phyloP scores from a whole-genome alignment of 1,139 yeast species.

The Candida labiduridarum region DNA sequence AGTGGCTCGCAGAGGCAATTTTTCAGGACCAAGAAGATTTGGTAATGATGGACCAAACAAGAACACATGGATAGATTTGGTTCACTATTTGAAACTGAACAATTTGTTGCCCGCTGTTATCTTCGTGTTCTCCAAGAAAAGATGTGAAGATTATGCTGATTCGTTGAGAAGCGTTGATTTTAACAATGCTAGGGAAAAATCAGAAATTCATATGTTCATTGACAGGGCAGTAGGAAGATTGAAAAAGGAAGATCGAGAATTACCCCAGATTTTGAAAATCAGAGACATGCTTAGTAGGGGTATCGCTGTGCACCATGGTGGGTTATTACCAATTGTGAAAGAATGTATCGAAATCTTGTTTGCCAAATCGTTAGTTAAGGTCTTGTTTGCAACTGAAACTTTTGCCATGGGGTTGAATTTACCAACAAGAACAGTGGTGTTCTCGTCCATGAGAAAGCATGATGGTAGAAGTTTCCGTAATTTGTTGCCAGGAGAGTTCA shows the following conservation, averaged over 20 bases:
- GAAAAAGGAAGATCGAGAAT: conserved; percentile 86
- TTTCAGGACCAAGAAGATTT: conserved; percentile 34
- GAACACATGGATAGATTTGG: conserved; percentile 75
- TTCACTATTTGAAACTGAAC: conserved; percentile 68
- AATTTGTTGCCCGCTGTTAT: conserved; percentile 85
- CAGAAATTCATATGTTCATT: conserved; percentile 90
- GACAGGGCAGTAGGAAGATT: conserved; percentile 86
- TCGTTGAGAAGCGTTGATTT: conserved; percentile 75
- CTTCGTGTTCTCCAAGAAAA: conserved; percentile 90
- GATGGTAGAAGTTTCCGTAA: conserved; percentile 85
- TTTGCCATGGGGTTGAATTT: conserved; percentile 97
- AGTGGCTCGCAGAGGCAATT: conserved; percentile 27
- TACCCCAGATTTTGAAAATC: conserved; percentile 85
- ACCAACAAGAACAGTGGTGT: conserved; percentile 96
- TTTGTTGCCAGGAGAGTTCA: conserved; percentile 91
- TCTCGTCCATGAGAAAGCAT: conserved; percentile 81
- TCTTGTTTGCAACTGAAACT: conserved; percentile 95
- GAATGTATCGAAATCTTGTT: conserved; percentile 93
- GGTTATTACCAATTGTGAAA: conserved; percentile 90
- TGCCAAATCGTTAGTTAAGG: conserved; percentile 83
- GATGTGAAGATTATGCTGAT: conserved; percentile 91
- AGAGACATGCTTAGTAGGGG: conserved; percentile 87
- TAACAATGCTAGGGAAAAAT: conserved; percentile 79
- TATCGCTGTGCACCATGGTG: conserved; percentile 97
- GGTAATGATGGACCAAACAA: conserved; percentile 73